Conservation (phyloP, 1,139 yeast genomes). For the Yamadazyma sp. region DNA sequence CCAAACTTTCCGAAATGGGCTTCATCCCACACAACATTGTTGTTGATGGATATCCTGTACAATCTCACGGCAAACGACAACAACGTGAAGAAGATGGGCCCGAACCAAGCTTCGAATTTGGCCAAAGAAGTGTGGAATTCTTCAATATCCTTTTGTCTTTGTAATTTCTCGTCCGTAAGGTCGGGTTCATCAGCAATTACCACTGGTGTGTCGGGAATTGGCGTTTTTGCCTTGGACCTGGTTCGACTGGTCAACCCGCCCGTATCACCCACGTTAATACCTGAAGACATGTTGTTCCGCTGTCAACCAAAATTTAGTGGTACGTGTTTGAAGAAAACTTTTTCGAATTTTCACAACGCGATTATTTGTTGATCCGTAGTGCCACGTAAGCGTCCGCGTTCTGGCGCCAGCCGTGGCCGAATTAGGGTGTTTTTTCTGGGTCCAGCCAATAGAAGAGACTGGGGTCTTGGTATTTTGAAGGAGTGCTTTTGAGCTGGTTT, state of each 20-base stretch:
- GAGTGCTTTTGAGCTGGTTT: no score
- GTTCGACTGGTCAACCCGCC: constrained; percentile 16
- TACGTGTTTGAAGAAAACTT: constrained; percentile 20
- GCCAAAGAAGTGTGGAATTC: constrained; percentile 32
- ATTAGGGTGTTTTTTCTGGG: no score
- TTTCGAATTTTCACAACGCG: constrained; percentile 13
- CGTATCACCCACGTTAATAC: constrained; percentile 14
- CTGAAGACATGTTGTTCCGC: constrained; percentile 12
- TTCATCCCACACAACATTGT: constrained; percentile 67
- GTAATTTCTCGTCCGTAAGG: constrained; percentile 25
- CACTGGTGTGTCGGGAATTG: no score
- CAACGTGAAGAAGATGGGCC: constrained; percentile 49
- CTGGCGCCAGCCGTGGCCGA: background rate
- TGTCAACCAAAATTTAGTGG: constrained; percentile 10
- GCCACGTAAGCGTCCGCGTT: background rate
- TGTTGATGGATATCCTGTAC: constrained; percentile 51
- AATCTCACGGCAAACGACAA: constrained; percentile 52
- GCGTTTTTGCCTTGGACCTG: constrained; percentile 14
- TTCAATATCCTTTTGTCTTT: constrained; percentile 29
- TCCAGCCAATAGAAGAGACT: no score
- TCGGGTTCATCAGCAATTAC: constrained; percentile 13
- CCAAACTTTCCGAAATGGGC: constrained; percentile 93
- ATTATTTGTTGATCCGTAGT: background rate
- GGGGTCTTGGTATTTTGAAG: no score
- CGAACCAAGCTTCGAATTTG: constrained; percentile 35